Percentiles rank a stretch among this genome's conserved stretches.
Conservation (phyloP, 495 filamentous ascomycete genomes). For the Lasiosphaeria ovina region DNA sequence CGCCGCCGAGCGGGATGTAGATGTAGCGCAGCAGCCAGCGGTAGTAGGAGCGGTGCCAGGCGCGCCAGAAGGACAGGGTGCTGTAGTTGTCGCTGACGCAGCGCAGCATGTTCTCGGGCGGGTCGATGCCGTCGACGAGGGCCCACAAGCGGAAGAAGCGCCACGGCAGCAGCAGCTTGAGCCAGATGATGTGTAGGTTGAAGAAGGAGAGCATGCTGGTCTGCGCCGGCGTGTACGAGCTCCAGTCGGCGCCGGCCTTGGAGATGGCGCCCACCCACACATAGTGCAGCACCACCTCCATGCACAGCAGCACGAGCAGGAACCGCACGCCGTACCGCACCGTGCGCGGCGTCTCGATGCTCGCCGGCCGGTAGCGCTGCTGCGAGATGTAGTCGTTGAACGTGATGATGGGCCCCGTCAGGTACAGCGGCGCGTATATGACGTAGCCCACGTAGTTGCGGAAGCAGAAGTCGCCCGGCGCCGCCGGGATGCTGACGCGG, state of each 20-base stretch:
- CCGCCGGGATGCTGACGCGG: slow-evolving; percentile 72
- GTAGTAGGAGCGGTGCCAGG: slow-evolving; percentile 93
- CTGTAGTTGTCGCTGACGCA: slow-evolving; percentile 96
- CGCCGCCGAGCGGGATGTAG: slow-evolving; percentile 86
- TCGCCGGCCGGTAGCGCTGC: slow-evolving; percentile 63
- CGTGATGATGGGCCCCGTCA: slow-evolving; percentile 89
- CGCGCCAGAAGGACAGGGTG: slow-evolving; percentile 88
- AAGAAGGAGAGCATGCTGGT: slow-evolving; percentile 91
- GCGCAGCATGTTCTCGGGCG: slow-evolving; percentile 96
- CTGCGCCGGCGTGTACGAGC: slow-evolving; percentile 80
- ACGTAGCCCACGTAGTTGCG: slow-evolving; percentile 82
- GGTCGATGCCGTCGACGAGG: slow-evolving; percentile 84
- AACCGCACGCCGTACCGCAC: slow-evolving; percentile 82
- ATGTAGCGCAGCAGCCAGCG: slow-evolving; percentile 93
- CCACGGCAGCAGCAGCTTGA: slow-evolving; percentile 96
- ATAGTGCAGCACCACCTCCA: slow-evolving; percentile 93
- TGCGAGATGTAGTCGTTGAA: slow-evolving; percentile 99
- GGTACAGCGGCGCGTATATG: slow-evolving; percentile 89
- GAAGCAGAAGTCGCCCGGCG: slow-evolving; percentile 68
- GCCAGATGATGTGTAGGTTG: slow-evolving; percentile 96
- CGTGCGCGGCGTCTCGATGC: slow-evolving; percentile 63
- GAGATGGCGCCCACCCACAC: slow-evolving; percentile 93
- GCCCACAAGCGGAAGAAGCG: slow-evolving; percentile 96
- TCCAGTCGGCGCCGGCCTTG: slow-evolving; percentile 74
- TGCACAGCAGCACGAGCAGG: slow-evolving; percentile 71